These are phyloP conservation scores for Fusarium torreyae DNA, from an alignment of 2,329 filamentous ascomycete species.

Conservation along the genomic window DNA sequence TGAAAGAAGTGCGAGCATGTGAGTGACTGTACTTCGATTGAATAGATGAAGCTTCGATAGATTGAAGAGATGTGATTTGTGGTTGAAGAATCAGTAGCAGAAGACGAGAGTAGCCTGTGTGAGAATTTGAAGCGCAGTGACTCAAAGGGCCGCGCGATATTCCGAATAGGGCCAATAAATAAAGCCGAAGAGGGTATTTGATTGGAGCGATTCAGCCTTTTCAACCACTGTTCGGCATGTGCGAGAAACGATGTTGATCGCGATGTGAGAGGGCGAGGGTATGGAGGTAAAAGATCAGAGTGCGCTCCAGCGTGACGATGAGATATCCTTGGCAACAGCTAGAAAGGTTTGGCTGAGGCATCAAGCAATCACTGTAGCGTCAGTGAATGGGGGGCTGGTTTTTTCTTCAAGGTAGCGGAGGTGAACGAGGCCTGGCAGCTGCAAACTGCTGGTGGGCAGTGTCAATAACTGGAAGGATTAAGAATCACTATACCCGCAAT, in stretches of 20 bases:
- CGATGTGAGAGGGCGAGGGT: conserved; percentile 6
- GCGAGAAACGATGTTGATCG: conserved; percentile 18
- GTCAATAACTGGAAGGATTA: conserved; percentile 13
- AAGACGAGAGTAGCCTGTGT: background rate
- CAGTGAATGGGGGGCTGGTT: background rate
- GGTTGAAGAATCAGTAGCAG: conserved; percentile 1
- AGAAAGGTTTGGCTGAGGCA: conserved; percentile 16
- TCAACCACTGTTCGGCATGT: conserved; percentile 9
- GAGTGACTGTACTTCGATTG: background rate
- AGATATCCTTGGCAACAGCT: background rate
- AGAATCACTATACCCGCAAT: background rate
- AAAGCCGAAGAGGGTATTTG: background rate
- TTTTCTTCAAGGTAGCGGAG: background rate
- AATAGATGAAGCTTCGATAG: background rate
- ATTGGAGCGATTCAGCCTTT: background rate
- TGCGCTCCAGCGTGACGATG: background rate
- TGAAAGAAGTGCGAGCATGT: background rate
- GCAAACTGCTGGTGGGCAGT: conserved; percentile 24
- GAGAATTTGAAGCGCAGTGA: background rate
- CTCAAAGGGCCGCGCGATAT: conserved; percentile 4
- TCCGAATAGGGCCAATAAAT: background rate
- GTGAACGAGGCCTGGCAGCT: conserved; percentile 17
- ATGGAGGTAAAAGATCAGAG: background rate
- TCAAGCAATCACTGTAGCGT: background rate
- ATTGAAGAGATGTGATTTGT: conserved; percentile 2